Evolutionary conservation across 805 yeast genomes (phyloP), one percentile per base, ranked within the genome.

Genomic region (Sugiyamaella smithiae): DNA sequence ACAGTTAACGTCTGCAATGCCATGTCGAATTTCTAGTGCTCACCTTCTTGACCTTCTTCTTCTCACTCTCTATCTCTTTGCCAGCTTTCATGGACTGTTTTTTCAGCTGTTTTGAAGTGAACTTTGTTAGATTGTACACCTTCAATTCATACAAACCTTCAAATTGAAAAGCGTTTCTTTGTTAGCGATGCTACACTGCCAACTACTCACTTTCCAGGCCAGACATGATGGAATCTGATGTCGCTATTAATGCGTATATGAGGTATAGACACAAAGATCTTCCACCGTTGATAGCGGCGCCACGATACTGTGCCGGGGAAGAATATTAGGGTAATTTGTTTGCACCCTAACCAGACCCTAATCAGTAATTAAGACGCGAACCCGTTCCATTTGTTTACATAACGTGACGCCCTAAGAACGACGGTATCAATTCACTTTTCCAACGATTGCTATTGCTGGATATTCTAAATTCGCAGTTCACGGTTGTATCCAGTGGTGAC

Each of bases 81-180:
- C 89, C 87, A 2, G 98, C 90, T 65, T 84, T 85, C 25, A 82
- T 77, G 1, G 98, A 91, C 68, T 93, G 99, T 65, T 90, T 78
- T 58, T 82, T 85, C 50, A 93, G 75, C 72, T 87, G 96, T 67
- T 93, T 93, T 1, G 98, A 91, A 2, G 99, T 93, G 68, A 93
- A 93, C 73, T 81, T 9, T n/a, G 17, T 35, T 31, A 19, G 40
- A n/a, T 31, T 35, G 25, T 42, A 19, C n/a, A 25, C 3, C 16
- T n/a, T 25, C 45, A 44, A 48, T 28, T 43, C 26, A 14, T 25
- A 55, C 70, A 22, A 55, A 72, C 76, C 66, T 82, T 82, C 36
- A 82, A 68, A 58, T 82, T 84, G 57, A 82, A 82, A 38, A 82
- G 69, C 12, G 87, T 82, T 35, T 35, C 38, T 35, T 16, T 14